Base-by-base conservation (phyloP, 805 yeast species). In the Ogataea corticis region DNA sequence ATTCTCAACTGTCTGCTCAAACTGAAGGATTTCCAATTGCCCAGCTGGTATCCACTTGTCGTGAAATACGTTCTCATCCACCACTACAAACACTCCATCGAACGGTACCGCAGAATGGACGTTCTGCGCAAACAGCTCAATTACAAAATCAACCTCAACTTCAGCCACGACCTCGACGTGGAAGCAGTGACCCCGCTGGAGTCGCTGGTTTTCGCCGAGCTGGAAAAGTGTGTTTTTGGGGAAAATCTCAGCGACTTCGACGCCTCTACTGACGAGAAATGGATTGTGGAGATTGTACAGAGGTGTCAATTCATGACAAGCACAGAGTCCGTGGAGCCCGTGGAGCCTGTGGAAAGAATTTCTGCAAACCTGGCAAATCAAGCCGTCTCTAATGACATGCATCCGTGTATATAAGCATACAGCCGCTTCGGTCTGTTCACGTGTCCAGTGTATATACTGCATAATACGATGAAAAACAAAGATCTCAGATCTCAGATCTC, bases 31-130 rank as follows among this genome's bases (percentile, higher is more conserved):
- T 32, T 37, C 27, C 30, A 46, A 9, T 41, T 56, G 11, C 46
- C 53, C 4, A 11, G n/a, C 2, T 56, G 57, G 57, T 49, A 45
- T 30, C 54, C 57, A 1, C 23, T 46, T 2, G 21, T 59, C 10
- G 50, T 54, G 13, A 56, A 53, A 36, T 57, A 40, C 40, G 39
- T 57, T 7, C 39, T 55, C 7, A 36, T 49, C 15, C 48, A 50
- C 38, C 57, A 56, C 38, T 38, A 50, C 17, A 33, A 23, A 3
- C 32, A 48, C 10, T 50, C 59, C 2, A 48, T 58, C 21, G 57
- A 51, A 23, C 41, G 41, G 12, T 38, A 44, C 38, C 34, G 59
- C 32, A 43, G 60, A 27, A 25, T 41, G 9, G 60, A 58, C 44
- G 46, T 52, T 2, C 17, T 57, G 9, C 27, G 49, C 10, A 52